These are phyloP conservation scores for Tillandsia leiboldiana DNA, from an alignment of 176 grass and related monocot species.

Conservation along the genomic window DNA sequence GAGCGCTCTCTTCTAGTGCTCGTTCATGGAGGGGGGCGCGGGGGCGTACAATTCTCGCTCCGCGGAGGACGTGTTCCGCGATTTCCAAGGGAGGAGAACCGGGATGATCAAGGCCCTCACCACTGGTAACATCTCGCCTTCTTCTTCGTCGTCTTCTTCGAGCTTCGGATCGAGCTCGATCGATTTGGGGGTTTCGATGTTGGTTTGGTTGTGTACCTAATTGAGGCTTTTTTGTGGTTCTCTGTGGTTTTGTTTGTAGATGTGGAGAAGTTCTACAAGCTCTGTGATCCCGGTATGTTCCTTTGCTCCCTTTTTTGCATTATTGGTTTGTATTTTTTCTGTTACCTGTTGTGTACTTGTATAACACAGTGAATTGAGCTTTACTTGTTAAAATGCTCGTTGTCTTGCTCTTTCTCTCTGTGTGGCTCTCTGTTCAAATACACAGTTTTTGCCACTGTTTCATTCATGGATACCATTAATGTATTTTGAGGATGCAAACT, in stretches of 20 bases:
- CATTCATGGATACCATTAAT: too few species aligned
- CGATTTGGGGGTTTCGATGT: not conserved
- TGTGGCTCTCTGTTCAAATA: too few species aligned
- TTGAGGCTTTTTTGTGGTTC: conserved; percentile 3
- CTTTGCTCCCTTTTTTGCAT: not conserved
- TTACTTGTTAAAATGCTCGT: too few species aligned
- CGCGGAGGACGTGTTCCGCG: conserved; percentile 1
- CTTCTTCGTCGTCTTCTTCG: not conserved
- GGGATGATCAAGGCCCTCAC: conserved; percentile 1
- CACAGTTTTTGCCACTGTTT: not conserved
- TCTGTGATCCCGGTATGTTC: conserved; percentile 76
- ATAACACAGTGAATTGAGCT: too few species aligned
- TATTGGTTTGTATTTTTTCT: too few species aligned
- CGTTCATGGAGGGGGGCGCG: not conserved
- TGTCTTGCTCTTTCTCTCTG: conserved; percentile 21
- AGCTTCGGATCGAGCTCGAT: not conserved
- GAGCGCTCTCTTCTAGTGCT: not conserved
- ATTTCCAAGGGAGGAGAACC: conserved; percentile 2
- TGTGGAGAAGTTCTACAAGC: conserved; percentile 91
- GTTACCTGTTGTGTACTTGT: too few species aligned
- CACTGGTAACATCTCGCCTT: conserved; percentile 2
- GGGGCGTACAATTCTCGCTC: not conserved
- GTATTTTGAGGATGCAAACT: too few species aligned
- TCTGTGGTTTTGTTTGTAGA: conserved; percentile 41
- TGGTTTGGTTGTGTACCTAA: not conserved